Evolutionary conservation across 306 rosid species (phyloP).

Genomic region (Astragalus glycyphyllos): DNA sequence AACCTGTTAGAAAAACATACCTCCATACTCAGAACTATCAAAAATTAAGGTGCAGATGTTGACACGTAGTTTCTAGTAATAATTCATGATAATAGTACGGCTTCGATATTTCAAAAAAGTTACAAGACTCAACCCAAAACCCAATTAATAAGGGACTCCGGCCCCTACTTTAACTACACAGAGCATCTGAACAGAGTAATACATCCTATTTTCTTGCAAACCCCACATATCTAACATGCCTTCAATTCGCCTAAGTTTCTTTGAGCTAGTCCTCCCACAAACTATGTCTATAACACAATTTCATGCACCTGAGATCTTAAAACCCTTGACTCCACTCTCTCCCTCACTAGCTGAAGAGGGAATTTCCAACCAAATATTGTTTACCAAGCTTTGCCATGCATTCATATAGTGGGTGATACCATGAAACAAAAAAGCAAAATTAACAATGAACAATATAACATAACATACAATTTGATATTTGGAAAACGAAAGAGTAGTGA

Average conservation of each 20-base stretch:
- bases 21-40: not conserved
- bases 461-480: not conserved
- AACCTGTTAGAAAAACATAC: not conserved
- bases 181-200: not conserved
- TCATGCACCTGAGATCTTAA: slow-evolving; percentile 23
- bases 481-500: not conserved
- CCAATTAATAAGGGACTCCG: not conserved
- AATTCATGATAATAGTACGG: slow-evolving; percentile 6
- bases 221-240: slow-evolving; percentile 2
- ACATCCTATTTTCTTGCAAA: not conserved
- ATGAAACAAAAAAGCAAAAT: not conserved
- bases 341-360: slow-evolving; percentile 1
- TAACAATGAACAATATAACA: not conserved
- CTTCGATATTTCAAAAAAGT: slow-evolving; percentile 6
- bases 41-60: not conserved
- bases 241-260: slow-evolving; percentile 24
- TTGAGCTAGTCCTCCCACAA: not conserved
- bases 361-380: not conserved
- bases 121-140: not conserved
- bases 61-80: not conserved
- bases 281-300: not conserved
- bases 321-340: slow-evolving; percentile 19
- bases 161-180: slow-evolving; percentile 14
- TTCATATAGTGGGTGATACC: not conserved
- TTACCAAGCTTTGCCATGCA: slow-evolving; percentile 9